Evolutionary conservation across 1,284 basidiomycete genomes (phyloP).

Genomic region (Leccinum huronense): DNA sequence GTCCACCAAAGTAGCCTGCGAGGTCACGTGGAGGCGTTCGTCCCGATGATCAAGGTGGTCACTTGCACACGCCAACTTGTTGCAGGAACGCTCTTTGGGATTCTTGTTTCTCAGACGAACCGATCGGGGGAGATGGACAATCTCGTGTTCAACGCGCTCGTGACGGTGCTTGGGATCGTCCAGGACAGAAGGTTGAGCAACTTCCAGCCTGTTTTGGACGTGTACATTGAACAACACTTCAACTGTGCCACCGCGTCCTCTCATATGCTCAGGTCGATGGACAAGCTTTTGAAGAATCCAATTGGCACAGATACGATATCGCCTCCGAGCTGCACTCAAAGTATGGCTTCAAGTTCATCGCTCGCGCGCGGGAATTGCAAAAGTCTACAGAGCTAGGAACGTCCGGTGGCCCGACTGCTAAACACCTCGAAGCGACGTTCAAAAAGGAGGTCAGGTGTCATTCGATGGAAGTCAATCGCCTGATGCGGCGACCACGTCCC

Average conservation of each 20-base stretch:
- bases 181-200: constrained; percentile 96
- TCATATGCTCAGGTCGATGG: constrained; percentile 86
- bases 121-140: constrained; percentile 79
- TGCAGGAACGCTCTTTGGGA: constrained; percentile 71
- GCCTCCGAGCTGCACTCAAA: constrained; percentile 85
- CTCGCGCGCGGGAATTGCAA: constrained; percentile 84
- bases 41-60: no score
- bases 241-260: constrained; percentile 73
- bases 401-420: constrained; percentile 76
- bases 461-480: constrained; percentile 77
- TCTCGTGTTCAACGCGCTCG: constrained; percentile 87
- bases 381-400: constrained; percentile 76
- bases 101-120: constrained; percentile 77
- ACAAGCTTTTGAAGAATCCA: constrained; percentile 75
- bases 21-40: no score
- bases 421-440: constrained; percentile 84
- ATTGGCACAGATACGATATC: constrained; percentile 73
- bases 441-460: constrained; percentile 79
- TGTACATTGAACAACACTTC: constrained; percentile 93
- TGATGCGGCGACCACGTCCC: constrained; percentile 81
- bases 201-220: constrained; percentile 89
- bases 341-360: constrained; percentile 96
- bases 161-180: constrained; percentile 87
- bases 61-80: no score
- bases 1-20: no score